Base-by-base conservation (phyloP, 225 moss, liverwort and hornwort genomes). In the Marchantia paleacea region DNA sequence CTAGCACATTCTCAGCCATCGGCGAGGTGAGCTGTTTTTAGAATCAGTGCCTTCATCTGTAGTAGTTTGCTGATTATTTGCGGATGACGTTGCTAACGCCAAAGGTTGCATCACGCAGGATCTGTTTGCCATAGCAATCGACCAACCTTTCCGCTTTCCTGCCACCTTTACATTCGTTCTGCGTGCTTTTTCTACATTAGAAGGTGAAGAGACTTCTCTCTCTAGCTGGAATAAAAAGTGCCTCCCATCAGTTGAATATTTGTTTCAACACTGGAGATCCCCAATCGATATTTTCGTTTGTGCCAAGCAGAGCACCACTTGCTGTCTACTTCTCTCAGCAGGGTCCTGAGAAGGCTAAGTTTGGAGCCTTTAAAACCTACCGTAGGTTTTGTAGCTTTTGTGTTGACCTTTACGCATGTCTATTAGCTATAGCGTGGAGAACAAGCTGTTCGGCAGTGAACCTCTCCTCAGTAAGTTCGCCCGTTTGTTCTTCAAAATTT, bases 71-170 rank as follows among this genome's bases (percentile, higher is more conserved):
- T 7, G 5, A 39, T 39, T 39, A 39, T 39, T 39, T 39, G 2
- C 39, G 3, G 39, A 39, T 39, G 39, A 39, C 28, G 49, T 51
- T 30, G 22, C 68, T 75, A 67, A 69, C 72, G 12, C 48, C 24
- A 8, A n/a, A 57, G 18, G 11, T 52, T 82, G 39, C 29, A 20
- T 69, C 8, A 39, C 71, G 82, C 87, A 99, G 99, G 99, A 99
- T 83, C 85, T 99, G 73, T 99, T 99, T 89, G 99, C 99, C 25
- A 99, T 99, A 80, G 99, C 99, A 25, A 83, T 95, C 19, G 99
- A 99, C 83, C 99, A 99, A 81, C 99, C 99, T 26, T 99, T 99
- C 69, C 99, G 99, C 77, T 99, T 99, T 65, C 99, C 99, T 55
- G 92, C 99, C 30, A 95, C 95, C 8, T 99, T 99, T 72, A 99